phyloP scores from a whole-genome alignment of 306 rosid species.

The Malus domestica region DNA sequence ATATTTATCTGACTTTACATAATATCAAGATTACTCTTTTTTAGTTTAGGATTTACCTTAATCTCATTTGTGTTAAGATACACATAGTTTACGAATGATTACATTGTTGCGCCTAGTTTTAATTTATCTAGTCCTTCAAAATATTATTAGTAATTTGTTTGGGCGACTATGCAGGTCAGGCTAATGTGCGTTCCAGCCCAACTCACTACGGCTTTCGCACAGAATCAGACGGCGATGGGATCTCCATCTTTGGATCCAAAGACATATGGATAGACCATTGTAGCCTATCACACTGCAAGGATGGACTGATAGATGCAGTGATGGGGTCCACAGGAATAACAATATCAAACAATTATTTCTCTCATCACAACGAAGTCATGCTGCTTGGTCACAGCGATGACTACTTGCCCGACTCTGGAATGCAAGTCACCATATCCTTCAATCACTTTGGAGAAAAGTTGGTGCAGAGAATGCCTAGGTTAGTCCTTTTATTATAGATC shows the following conservation, averaged over 20 bases:
- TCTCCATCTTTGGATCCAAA: conserved; percentile 59
- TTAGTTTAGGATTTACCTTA: not conserved
- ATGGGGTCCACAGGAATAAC: conserved; percentile 93
- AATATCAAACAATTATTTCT: conserved; percentile 69
- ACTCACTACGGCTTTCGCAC: conserved; percentile 60
- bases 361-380: conserved; percentile 88
- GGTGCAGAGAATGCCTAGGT: conserved; percentile 84
- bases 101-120: not conserved
- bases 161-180: conserved; percentile 32
- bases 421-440: conserved; percentile 91
- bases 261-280: conserved; percentile 92
- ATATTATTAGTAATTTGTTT: not conserved
- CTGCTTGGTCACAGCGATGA: conserved; percentile 73
- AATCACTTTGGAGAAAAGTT: conserved; percentile 75
- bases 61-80: not conserved
- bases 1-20: not conserved
- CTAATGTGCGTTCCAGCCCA: conserved; percentile 67
- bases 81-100: not conserved
- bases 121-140: not conserved
- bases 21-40: too few relatives aligned
- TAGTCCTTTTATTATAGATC: too few relatives aligned
- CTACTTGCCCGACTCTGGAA: conserved; percentile 57
- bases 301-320: conserved; percentile 71
- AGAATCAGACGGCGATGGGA: conserved; percentile 80
- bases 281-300: conserved; percentile 71